Conservation (phyloP, 805 yeast genomes). For the Ogataea pilisensis region DNA sequence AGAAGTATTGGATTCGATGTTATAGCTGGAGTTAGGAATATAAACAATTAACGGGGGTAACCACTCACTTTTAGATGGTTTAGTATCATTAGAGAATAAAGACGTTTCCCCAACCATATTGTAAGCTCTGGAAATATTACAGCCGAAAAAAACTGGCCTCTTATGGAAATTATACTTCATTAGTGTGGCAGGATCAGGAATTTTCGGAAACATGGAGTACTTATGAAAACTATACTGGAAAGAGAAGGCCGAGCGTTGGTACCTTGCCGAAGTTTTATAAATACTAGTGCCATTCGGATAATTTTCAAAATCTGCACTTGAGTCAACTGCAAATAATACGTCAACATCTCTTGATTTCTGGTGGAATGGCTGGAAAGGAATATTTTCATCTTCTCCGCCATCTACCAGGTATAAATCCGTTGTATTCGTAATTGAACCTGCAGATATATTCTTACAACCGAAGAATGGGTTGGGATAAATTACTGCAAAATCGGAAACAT, state of each 20-base stretch:
- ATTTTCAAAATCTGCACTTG: slow-evolving; percentile 48
- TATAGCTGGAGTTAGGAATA: slow-evolving; percentile 40
- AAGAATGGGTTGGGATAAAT: slow-evolving; percentile 62
- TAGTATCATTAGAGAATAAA: slow-evolving; percentile 4
- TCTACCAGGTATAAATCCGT: slow-evolving; percentile 27
- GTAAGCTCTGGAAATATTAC: slow-evolving; percentile 34
- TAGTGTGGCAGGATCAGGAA: slow-evolving; percentile 31
- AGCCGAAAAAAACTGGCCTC: slow-evolving; percentile 40
- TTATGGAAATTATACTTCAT: slow-evolving; percentile 18
- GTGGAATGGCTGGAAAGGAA: slow-evolving; percentile 44
- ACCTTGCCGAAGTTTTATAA: slow-evolving; percentile 34
- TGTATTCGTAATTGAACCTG: slow-evolving; percentile 20
- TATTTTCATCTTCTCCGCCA: slow-evolving; percentile 48
- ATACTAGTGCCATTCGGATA: slow-evolving; percentile 60
- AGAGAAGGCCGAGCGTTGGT: slow-evolving; percentile 6
- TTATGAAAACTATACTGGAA: slow-evolving; percentile 7
- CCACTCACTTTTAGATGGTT: slow-evolving; percentile 11
- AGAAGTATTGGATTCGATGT: slow-evolving; percentile 49
- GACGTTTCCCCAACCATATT: slow-evolving; percentile 9
- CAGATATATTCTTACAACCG: slow-evolving; percentile 15
- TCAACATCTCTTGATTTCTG: slow-evolving; percentile 34
- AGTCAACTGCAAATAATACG: slow-evolving; percentile 38
- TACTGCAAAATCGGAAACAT: slow-evolving; percentile 53
- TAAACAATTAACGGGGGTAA: slow-evolving; percentile 55
- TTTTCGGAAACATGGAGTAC: slow-evolving; percentile 32